A percentile compares a stretch with the other conserved stretches of the same genome.
Evolutionary conservation across 805 yeast genomes (phyloP).

Genomic region (Hanseniaspora mollemarum): DNA sequence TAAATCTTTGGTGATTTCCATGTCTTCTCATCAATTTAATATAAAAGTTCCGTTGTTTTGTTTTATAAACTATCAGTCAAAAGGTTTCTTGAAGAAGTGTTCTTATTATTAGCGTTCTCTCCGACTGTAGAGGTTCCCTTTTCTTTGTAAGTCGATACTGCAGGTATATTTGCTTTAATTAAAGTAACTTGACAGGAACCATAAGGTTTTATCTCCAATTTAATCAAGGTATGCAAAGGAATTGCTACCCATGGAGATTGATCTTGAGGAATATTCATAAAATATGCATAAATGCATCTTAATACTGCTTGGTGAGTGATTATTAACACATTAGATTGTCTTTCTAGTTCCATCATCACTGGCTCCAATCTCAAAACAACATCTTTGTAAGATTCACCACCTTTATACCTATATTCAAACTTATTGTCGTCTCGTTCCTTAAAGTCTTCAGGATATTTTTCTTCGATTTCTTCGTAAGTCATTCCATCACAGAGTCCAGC

Average conservation of each 20-base stretch:
- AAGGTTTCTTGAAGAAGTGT: slow-evolving; percentile 20
- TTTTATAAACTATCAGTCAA: slow-evolving; percentile 14
- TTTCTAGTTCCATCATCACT: slow-evolving; percentile 93
- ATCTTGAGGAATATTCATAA: slow-evolving; percentile 96
- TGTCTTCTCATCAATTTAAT: too few species aligned
- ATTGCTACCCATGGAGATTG: slow-evolving; percentile 98
- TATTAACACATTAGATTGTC: slow-evolving; percentile 89
- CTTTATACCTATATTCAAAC: slow-evolving; percentile 89
- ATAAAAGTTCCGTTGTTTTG: not conserved
- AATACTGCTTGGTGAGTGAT: slow-evolving; percentile 97
- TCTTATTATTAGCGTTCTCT: slow-evolving; percentile 23
- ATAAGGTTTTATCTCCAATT: slow-evolving; percentile 90
- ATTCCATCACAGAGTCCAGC: slow-evolving; percentile 97
- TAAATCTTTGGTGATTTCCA: too few species aligned
- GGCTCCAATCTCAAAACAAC: slow-evolving; percentile 93
- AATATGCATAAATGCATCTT: slow-evolving; percentile 92
- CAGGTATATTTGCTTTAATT: slow-evolving; percentile 93
- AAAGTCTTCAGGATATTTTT: slow-evolving; percentile 82
- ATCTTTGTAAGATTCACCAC: slow-evolving; percentile 94
- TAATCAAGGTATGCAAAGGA: slow-evolving; percentile 88
- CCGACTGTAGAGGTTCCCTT: slow-evolving; percentile 62
- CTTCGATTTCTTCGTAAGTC: slow-evolving; percentile 87
- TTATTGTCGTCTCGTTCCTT: slow-evolving; percentile 91
- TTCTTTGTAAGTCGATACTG: slow-evolving; percentile 91
- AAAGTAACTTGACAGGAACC: slow-evolving; percentile 68